These are phyloP conservation scores for Stylonectria norvegica DNA, from an alignment of 2,329 filamentous ascomycete species.

Conservation along the genomic window DNA sequence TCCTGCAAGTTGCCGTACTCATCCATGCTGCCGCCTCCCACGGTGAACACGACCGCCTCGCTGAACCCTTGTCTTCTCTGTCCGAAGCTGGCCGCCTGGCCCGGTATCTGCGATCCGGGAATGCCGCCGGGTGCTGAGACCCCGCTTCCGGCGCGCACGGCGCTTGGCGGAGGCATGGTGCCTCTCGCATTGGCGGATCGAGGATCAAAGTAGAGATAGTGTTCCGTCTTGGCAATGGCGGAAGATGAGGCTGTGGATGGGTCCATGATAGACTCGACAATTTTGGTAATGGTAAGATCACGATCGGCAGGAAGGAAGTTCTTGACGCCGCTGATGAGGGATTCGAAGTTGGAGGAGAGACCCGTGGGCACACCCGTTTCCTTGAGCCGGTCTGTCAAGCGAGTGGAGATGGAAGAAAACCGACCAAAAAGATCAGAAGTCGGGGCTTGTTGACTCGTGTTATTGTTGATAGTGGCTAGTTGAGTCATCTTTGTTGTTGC, in stretches of 20 bases:
- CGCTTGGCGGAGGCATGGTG: constrained; percentile 78
- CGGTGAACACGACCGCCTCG: constrained; percentile 90
- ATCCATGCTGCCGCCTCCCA: constrained; percentile 96
- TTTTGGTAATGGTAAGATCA: constrained; percentile 94
- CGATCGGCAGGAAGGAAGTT: constrained; percentile 96
- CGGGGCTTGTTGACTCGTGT: constrained; percentile 56
- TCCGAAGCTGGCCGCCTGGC: constrained; percentile 81
- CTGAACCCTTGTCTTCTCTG: constrained; percentile 86
- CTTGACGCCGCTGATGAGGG: constrained; percentile 91
- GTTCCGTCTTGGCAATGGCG: constrained; percentile 93
- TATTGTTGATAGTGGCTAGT: constrained; percentile 83
- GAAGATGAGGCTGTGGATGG: constrained; percentile 83
- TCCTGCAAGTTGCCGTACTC: constrained; percentile 97
- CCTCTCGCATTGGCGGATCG: constrained; percentile 89
- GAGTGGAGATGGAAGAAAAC: constrained; percentile 86
- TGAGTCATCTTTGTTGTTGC: constrained; percentile 98
- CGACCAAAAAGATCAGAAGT: constrained; percentile 85
- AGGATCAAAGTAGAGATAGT: constrained; percentile 96
- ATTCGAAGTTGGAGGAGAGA: constrained; percentile 79
- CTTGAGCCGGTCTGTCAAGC: constrained; percentile 90
- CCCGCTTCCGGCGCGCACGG: constrained; percentile 45
- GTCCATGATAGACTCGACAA: constrained; percentile 98
- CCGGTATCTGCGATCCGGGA: constrained; percentile 50
- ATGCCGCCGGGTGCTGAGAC: constrained; percentile 46
- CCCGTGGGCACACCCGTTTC: constrained; percentile 74